A percentile compares a stretch with the other conserved stretches of the same genome.
phyloP scores from a whole-genome alignment of 768 basidiomycete species.

The Xerocomellus amylosporus region DNA sequence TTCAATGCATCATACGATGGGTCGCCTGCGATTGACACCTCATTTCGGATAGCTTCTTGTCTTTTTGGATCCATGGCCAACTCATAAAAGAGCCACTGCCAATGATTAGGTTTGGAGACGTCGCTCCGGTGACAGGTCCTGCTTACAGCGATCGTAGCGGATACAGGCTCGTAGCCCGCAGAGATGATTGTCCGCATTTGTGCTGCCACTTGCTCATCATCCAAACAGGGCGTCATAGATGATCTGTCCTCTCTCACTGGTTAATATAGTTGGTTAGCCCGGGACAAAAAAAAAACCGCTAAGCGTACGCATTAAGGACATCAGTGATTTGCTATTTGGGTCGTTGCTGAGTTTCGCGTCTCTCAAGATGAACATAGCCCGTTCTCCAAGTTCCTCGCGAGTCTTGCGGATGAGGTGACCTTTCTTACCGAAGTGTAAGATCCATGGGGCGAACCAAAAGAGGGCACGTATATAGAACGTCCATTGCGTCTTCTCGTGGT shows the following conservation, averaged over 20 bases:
- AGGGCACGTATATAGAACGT: slow-evolving; percentile 65
- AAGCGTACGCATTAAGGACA: slow-evolving; percentile 53
- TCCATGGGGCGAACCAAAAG: slow-evolving; percentile 58
- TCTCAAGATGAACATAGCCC: slow-evolving; percentile 51
- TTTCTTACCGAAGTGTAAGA: slow-evolving; percentile 55
- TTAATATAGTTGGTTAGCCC: slow-evolving; percentile 1
- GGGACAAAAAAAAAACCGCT: background rate
- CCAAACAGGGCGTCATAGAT: slow-evolving; percentile 37
- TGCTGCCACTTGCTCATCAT: slow-evolving; percentile 51
- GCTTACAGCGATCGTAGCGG: slow-evolving; percentile 36
- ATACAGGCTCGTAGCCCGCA: slow-evolving; percentile 47
- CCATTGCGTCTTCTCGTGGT: slow-evolving; percentile 52
- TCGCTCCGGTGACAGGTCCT: background rate
- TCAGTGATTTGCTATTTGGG: slow-evolving; percentile 43
- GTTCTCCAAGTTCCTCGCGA: slow-evolving; percentile 51
- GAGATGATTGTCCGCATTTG: slow-evolving; percentile 65
- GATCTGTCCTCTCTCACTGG: slow-evolving; percentile 45
- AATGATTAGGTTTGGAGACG: slow-evolving; percentile 4
- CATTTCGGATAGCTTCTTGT: slow-evolving; percentile 57
- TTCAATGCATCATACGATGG: slow-evolving; percentile 53
- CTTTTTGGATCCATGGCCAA: slow-evolving; percentile 49
- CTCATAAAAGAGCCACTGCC: slow-evolving; percentile 65
- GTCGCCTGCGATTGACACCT: slow-evolving; percentile 44
- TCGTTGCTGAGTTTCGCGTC: slow-evolving; percentile 50
- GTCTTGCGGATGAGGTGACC: slow-evolving; percentile 55